Evolutionary conservation across 2,329 filamentous ascomycete genomes (phyloP).

Genomic region (Hirsutella rhossiliensis): DNA sequence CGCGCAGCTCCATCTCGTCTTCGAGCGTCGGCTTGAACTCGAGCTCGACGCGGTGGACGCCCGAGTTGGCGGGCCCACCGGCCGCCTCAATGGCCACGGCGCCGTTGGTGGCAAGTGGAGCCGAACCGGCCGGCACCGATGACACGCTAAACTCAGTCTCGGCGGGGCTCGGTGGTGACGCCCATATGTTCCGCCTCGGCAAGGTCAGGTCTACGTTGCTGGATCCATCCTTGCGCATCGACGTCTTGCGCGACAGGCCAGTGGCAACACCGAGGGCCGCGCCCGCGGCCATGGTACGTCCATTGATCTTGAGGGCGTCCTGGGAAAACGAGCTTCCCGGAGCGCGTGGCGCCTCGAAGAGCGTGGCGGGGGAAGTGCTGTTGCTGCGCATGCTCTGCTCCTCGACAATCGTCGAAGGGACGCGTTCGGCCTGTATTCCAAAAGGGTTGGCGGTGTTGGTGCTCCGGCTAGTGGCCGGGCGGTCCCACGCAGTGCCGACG

Average conservation of each 20-base stretch:
- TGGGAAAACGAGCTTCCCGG: too few relatives aligned
- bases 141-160: slow-evolving; percentile 51
- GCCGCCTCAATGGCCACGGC: slow-evolving; percentile 51
- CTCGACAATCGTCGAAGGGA: slow-evolving; percentile 28
- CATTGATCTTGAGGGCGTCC: too few relatives aligned
- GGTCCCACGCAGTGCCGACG: slow-evolving; percentile 25
- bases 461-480: slow-evolving; percentile 31
- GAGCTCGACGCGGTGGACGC: slow-evolving; percentile 86
- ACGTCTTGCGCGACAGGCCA: slow-evolving; percentile 38
- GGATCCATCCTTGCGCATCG: slow-evolving; percentile 40
- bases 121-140: slow-evolving; percentile 36
- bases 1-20: slow-evolving; percentile 73
- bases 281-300: slow-evolving; percentile 13
- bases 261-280: slow-evolving; percentile 19
- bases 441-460: slow-evolving; percentile 59
- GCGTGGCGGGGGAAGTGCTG: slow-evolving; percentile 7
- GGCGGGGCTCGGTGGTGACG: slow-evolving; percentile 43
- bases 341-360: too few relatives aligned
- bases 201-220: slow-evolving; percentile 43
- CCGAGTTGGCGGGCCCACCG: slow-evolving; percentile 43
- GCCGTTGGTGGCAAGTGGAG: slow-evolving; percentile 21
- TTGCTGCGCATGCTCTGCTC: slow-evolving; percentile 12
- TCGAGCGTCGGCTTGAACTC: slow-evolving; percentile 89
- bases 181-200: slow-evolving; percentile 16
- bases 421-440: slow-evolving; percentile 44